Percentiles rank a stretch among this genome's conserved stretches.
Conservation (phyloP, 78 protist genomes). For the Dictyostelium firmibasis region DNA sequence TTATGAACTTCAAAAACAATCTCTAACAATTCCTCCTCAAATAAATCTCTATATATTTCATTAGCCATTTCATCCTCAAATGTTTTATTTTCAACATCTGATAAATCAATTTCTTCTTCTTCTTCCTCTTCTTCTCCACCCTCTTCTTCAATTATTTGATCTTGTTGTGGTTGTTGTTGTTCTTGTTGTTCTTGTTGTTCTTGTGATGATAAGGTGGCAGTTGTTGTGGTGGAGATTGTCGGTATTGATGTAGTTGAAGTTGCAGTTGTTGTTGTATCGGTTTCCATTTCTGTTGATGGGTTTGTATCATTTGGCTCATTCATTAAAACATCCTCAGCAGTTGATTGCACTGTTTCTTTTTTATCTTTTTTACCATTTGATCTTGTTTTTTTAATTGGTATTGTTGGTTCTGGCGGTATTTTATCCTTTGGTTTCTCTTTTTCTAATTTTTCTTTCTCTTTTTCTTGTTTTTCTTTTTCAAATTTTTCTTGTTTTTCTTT, state of each 20-base stretch:
- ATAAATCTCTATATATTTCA: conserved; percentile 45
- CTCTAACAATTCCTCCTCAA: conserved; percentile 51
- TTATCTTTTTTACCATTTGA: background rate
- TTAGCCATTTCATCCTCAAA: conserved; percentile 60
- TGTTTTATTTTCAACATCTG: conserved; percentile 49
- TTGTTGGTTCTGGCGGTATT: background rate
- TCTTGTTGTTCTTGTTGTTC: background rate
- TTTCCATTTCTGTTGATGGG: background rate
- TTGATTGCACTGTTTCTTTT: background rate
- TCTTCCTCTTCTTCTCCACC: background rate
- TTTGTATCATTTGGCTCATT: background rate
- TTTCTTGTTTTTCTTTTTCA: background rate
- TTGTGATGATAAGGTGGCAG: background rate
- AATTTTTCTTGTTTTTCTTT: background rate
- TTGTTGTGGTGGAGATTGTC: background rate
- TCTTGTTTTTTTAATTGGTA: background rate
- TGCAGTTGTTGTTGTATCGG: background rate
- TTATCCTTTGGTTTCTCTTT: background rate
- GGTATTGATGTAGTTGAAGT: background rate
- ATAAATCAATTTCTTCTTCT: conserved; percentile 1
- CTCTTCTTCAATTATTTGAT: background rate
- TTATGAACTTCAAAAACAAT: conserved; percentile 52
- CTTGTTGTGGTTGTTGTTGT: background rate
- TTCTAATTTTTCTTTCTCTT: background rate
- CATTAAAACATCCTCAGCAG: too few relatives aligned